These are phyloP conservation scores for Aspergillus saccharolyticus DNA, from an alignment of 495 filamentous ascomycete genomes.

Conservation along the genomic window DNA sequence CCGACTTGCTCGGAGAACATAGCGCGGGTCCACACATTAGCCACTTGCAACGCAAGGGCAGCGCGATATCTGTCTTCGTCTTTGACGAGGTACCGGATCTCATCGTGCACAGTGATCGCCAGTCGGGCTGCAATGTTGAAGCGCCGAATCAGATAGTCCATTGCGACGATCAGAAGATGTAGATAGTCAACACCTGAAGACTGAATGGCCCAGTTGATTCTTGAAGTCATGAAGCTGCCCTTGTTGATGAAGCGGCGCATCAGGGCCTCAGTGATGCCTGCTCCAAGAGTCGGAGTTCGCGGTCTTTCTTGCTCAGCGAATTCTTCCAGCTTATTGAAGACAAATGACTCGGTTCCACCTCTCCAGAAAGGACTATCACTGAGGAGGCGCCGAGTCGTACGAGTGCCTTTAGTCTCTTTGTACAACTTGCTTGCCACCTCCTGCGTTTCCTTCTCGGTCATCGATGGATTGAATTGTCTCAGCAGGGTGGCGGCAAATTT, in stretches of 20 bases:
- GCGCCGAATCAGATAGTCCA: slow-evolving; percentile 88
- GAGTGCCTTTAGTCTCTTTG: slow-evolving; percentile 79
- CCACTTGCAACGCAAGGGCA: slow-evolving; percentile 86
- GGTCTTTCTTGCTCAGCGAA: slow-evolving; percentile 93
- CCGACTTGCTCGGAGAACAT: slow-evolving; percentile 97
- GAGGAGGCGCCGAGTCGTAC: slow-evolving; percentile 63
- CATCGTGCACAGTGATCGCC: slow-evolving; percentile 93
- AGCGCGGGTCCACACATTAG: slow-evolving; percentile 94
- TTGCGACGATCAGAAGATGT: slow-evolving; percentile 85
- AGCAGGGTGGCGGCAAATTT: slow-evolving; percentile 89
- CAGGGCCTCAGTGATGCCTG: slow-evolving; percentile 93
- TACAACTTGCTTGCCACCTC: slow-evolving; percentile 78
- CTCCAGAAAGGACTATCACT: slow-evolving; percentile 83
- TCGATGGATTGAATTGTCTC: slow-evolving; percentile 81
- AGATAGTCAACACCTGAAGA: slow-evolving; percentile 97
- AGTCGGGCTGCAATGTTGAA: slow-evolving; percentile 81
- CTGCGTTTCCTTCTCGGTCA: slow-evolving; percentile 71
- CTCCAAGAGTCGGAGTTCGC: slow-evolving; percentile 87
- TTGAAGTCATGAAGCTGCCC: slow-evolving; percentile 88
- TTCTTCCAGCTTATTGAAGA: slow-evolving; percentile 96
- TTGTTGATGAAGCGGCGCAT: slow-evolving; percentile 82
- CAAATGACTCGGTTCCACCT: slow-evolving; percentile 92
- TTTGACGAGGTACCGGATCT: slow-evolving; percentile 89
- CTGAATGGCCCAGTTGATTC: slow-evolving; percentile 99
- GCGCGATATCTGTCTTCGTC: slow-evolving; percentile 81